Percentiles rank a stretch among this genome's conserved stretches.
Evolutionary conservation across 1,139 yeast species (phyloP).

Genomic region (Debaryomyces coudertii): DNA sequence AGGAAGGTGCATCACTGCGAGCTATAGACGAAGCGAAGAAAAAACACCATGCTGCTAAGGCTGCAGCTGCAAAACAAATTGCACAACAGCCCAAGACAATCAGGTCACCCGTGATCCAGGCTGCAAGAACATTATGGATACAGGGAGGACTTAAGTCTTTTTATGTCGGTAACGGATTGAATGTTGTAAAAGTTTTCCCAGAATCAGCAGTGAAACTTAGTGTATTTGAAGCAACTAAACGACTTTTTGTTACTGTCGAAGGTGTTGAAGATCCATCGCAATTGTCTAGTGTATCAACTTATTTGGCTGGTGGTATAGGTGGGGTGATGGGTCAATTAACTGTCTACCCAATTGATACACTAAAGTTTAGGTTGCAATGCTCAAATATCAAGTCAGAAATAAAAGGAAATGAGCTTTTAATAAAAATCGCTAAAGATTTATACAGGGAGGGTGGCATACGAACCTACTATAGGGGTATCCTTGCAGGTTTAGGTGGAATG

Average conservation of each 20-base stretch:
- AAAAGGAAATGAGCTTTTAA: conserved; percentile 62
- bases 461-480: conserved; percentile 82
- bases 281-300: conserved; percentile 76
- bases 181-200: conserved; percentile 92
- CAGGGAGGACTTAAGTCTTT: conserved; percentile 89
- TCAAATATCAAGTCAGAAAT: conserved; percentile 64
- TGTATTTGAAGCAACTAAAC: conserved; percentile 85
- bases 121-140: conserved; percentile 77
- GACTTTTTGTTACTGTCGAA: conserved; percentile 70
- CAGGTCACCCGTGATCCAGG: conserved; percentile 74
- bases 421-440: conserved; percentile 74
- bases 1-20: conserved; percentile 39
- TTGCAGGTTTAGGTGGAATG: conserved; percentile 89
- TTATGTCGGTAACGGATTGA: conserved; percentile 95
- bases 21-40: conserved; percentile 40
- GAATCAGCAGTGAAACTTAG: conserved; percentile 98
- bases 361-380: conserved; percentile 83
- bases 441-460: conserved; percentile 76
- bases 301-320: conserved; percentile 92
- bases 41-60: conserved; percentile 30
- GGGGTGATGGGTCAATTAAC: conserved; percentile 92
- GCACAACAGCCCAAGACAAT: conserved; percentile 40
- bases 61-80: conserved; percentile 25
- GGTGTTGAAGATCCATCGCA: conserved; percentile 75
- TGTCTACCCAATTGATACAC: conserved; percentile 94